A percentile compares a stretch with the other conserved stretches of the same genome.
Conservation (phyloP, 2,329 filamentous ascomycete genomes). For the Pseudogymnoascus destructans region DNA sequence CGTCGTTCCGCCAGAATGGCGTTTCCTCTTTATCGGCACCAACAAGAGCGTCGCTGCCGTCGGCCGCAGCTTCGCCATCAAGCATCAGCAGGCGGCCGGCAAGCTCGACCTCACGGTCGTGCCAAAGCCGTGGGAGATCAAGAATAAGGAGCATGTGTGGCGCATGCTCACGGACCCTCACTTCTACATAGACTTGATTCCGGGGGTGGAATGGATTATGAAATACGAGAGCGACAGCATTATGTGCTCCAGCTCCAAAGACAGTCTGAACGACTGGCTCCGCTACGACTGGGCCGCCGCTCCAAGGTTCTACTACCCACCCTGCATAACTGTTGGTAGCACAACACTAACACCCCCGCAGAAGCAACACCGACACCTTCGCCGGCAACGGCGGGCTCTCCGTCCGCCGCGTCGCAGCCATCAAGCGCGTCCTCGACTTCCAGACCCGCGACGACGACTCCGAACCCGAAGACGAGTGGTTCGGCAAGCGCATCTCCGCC, state of each 20-base stretch:
- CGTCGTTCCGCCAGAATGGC: constrained; percentile 44
- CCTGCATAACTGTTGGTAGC: neutral
- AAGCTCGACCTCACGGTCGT: constrained; percentile 39
- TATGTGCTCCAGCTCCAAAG: constrained; percentile 40
- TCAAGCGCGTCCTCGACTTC: constrained; percentile 35
- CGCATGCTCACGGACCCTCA: constrained; percentile 36
- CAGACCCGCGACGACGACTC: constrained; percentile 38
- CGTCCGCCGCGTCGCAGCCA: constrained; percentile 38
- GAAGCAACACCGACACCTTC: constrained; percentile 32
- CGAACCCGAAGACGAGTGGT: constrained; percentile 43
- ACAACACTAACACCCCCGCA: constrained; percentile 15
- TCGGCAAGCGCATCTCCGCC: constrained; percentile 35
- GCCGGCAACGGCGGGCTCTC: constrained; percentile 42
- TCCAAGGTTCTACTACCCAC: constrained; percentile 29
- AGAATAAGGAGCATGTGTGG: constrained; percentile 34
- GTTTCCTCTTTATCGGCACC: constrained; percentile 43
- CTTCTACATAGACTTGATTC: constrained; percentile 40
- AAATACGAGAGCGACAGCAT: constrained; percentile 44
- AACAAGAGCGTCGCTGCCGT: constrained; percentile 35
- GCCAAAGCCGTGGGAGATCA: constrained; percentile 35
- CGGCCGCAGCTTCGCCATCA: constrained; percentile 33
- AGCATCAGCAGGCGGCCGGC: constrained; percentile 36
- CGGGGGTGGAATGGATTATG: constrained; percentile 39
- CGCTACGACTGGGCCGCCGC: constrained; percentile 42
- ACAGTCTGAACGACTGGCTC: constrained; percentile 40